These are phyloP conservation scores for Monosporascus cannonballus DNA, from an alignment of 2,329 filamentous ascomycete species.

Conservation along the genomic window DNA sequence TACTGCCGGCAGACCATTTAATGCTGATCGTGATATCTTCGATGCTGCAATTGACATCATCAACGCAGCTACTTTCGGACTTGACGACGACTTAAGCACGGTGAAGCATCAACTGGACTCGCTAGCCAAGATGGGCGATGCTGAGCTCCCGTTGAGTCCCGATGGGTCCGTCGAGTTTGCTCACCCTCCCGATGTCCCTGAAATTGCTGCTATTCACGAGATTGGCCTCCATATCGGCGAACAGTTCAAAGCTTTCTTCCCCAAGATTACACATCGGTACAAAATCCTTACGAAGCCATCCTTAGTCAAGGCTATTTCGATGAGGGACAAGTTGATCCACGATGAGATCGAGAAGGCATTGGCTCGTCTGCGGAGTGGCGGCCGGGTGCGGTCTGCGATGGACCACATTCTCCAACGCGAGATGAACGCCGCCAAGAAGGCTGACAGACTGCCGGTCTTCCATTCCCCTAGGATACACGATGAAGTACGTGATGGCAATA, in stretches of 20 bases:
- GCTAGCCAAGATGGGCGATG: not conserved
- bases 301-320: conserved; percentile 5
- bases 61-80: conserved; percentile 27
- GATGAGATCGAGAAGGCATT: conserved; percentile 16
- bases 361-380: conserved; percentile 10
- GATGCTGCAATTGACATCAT: conserved; percentile 29
- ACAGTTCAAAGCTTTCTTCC: conserved; percentile 9
- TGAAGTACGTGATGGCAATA: conserved; percentile 14
- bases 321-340: conserved; percentile 13
- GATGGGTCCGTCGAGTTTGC: conserved; percentile 12
- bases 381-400: conserved; percentile 13
- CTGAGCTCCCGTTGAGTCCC: not conserved
- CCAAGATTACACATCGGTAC: conserved; percentile 5
- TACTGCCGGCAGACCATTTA: conserved; percentile 25
- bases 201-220: conserved; percentile 11
- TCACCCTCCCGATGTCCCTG: conserved; percentile 5
- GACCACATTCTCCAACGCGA: conserved; percentile 30
- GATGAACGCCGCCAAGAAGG: conserved; percentile 23
- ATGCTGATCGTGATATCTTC: conserved; percentile 25
- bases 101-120: conserved; percentile 7
- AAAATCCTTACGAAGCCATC: conserved; percentile 5
- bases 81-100: conserved; percentile 12
- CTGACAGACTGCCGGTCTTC: conserved; percentile 22
- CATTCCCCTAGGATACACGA: conserved; percentile 24
- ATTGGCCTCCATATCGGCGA: conserved; percentile 10